Base-by-base conservation (phyloP, 2,329 filamentous ascomycete genomes). In the Juglanconis juglandina region DNA sequence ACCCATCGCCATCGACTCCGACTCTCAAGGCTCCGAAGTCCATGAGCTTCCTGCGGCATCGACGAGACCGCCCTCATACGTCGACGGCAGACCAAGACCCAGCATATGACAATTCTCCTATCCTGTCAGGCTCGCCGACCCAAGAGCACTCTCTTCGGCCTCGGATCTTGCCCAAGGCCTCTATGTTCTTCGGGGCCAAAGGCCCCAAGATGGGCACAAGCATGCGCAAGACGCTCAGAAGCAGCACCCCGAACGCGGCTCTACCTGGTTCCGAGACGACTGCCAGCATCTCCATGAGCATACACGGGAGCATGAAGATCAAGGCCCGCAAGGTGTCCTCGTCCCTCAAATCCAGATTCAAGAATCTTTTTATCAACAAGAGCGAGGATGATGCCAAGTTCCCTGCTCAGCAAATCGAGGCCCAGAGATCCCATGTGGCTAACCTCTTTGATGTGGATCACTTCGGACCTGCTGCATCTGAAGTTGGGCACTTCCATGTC, bases 251-350 rank as follows among this genome's bases (percentile, higher is more conserved):
- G 64, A 68, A 61, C 5, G 60, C 63, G 11, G 60, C 60, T n/a
- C 8, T 58, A 2, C 60, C 56, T 10, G 7, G 35, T 11, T 17
- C 55, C n/a, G 49, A 37, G 30, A 44, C 62, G 13, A 35, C 59
- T 14, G 53, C 58, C 17, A 64, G 60, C 47, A 41, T 63, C 8
- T 63, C 65, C 35, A 7, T 60, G 5, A 46, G 63, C 3, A 75
- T 72, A 42, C 68, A 75, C 24, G 69, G 69, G 4, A 72, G 72
- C 4, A 66, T 87, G 34, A 79, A 77, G 50, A 73, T 75, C 35
- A 86, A 81, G 54, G 82, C 84, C 10, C 79, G 88, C 32, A 86
- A 85, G 37, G 83, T 86, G 13, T 90, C 88, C 0, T 80, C 77
- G 14, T 83, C 81, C 0, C 67, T 92, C 44, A 88, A 81, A 67